These are phyloP conservation scores for Chytridiales sp. DNA, from an alignment of 371 early-diverging fungal genomes.

Conservation along the genomic window DNA sequence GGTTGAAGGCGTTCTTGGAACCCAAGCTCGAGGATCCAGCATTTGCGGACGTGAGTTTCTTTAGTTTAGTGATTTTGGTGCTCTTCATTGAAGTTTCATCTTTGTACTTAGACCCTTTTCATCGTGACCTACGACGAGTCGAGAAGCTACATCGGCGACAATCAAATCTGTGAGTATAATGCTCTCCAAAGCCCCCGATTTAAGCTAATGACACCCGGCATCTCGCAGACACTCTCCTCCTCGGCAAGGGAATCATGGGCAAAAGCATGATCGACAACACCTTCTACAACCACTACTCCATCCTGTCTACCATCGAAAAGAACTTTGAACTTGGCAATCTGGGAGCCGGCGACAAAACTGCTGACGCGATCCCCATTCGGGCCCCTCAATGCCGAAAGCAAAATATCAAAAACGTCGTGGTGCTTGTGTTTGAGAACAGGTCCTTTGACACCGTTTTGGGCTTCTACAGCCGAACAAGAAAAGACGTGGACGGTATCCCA, in stretches of 20 bases:
- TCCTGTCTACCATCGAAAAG: slow-evolving; percentile 59
- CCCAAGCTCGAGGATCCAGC: slow-evolving; percentile 25
- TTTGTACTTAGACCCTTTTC: slow-evolving; percentile 46
- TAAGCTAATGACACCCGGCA: not conserved
- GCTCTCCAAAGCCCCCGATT: not conserved
- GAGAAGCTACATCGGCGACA: not conserved
- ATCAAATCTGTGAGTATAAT: not conserved
- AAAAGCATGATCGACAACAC: slow-evolving; percentile 43
- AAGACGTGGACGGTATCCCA: slow-evolving; percentile 26
- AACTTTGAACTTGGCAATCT: slow-evolving; percentile 61
- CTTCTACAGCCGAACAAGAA: slow-evolving; percentile 1
- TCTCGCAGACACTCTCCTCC: slow-evolving; percentile 22
- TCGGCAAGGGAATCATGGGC: slow-evolving; percentile 24
- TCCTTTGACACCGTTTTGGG: slow-evolving; percentile 24
- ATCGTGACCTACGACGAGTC: slow-evolving; percentile 55
- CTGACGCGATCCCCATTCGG: slow-evolving; percentile 20
- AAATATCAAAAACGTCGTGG: slow-evolving; percentile 33
- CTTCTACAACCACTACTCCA: slow-evolving; percentile 57
- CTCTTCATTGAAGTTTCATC: slow-evolving; percentile 53
- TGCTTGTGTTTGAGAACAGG: slow-evolving; percentile 25
- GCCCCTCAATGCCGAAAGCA: not conserved
- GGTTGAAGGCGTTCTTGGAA: slow-evolving; percentile 36
- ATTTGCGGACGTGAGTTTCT: slow-evolving; percentile 12
- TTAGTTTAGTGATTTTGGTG: not conserved
- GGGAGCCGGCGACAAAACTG: slow-evolving; percentile 51